Evolutionary conservation across 257 asterid species (phyloP), one percentile per base, ranked within the genome.

Genomic region (Solanum corneliomulleri): DNA sequence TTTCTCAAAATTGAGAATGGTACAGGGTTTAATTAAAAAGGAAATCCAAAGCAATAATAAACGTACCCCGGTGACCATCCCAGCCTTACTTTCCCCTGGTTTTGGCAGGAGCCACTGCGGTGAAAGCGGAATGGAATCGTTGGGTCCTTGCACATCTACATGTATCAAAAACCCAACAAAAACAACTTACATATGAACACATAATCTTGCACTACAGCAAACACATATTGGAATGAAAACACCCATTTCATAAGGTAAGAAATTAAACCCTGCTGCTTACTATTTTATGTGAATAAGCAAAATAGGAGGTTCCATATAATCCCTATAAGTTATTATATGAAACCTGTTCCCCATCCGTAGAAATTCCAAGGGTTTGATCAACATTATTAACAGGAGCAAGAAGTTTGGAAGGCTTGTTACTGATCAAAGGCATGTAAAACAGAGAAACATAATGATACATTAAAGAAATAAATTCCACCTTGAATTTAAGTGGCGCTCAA

Each of bases 21-120:
- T 68, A 81, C 74, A 86, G 11, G 83, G 62, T 62, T 64, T 21
- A 75, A 82, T 64, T 21, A 75, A 82, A 74, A 86, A 52, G 35
- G 39, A 39, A 88, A 20, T 58, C 56, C 2, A 49, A 86, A 86
- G 86, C 47, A 66, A 78, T 84, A 78, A 33, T 85, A 25, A 76
- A 90, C 98, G 72, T 91, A 97, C 99, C 97, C 91, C 98, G 81
- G 92, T 52, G 82, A 86, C 90, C 16, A 87, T 87, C 86, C 93
- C 98, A 91, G 94, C 87, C 92, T 94, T 97, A 74, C 71, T 92
- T 89, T 97, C 99, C 91, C 96, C 99, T 18, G 93, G 87, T 89
- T 96, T 97, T 68, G 98, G 92, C 72, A 92, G 94, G 87, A 95
- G 98, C 99, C 99, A 97, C 92, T 97, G 99, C 9, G 99, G 99